Base-by-base conservation (phyloP, 2,329 filamentous ascomycete species). In the Calycina herbarum region DNA sequence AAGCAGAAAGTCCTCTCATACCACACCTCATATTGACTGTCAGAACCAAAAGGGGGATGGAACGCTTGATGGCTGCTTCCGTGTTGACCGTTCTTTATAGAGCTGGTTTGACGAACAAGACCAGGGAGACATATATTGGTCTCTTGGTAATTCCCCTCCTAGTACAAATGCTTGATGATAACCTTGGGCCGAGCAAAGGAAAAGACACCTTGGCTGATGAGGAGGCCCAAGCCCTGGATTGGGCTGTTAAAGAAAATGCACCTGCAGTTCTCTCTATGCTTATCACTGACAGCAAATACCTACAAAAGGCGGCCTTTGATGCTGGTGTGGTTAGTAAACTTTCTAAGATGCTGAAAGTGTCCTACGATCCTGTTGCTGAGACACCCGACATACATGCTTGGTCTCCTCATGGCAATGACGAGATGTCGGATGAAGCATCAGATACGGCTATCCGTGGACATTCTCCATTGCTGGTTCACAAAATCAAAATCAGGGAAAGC, bases 231-330 rank as follows among this genome's bases (percentile, higher is more conserved):
- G 78, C 80, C 13, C 73, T 78, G 13, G 79, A 80, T 27, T 82
- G 85, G 71, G 76, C 79, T 8, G 82, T 93, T 13, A 82, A 88
- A 64, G 91, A 94, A 75, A 86, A 86, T 68, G 88, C 91, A 1
- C 92, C 94, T 7, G 84, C 86, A 1, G 85, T 96, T 11, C 82
- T 98, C 63, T 92, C 93, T 17, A 87, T 89, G 57, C 82, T 98
- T 48, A 87, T 97, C 20, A 87, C 88, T 31, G 92, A 95, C 73
- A 93, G 89, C 75, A 87, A 90, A 67, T 84, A 86, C 66, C 82
- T 98, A 62, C 94, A 98, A 77, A 91, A 89, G 72, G 89, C 92
- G 45, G 93, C 93, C 0, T 89, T 89, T 56, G 92, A 97, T 67
- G 86, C 86, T 57, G 82, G 82, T 63, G 85, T 86, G 11, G 83